Conservation (phyloP, 345 rosid species). For the Corchorus capsularis region DNA sequence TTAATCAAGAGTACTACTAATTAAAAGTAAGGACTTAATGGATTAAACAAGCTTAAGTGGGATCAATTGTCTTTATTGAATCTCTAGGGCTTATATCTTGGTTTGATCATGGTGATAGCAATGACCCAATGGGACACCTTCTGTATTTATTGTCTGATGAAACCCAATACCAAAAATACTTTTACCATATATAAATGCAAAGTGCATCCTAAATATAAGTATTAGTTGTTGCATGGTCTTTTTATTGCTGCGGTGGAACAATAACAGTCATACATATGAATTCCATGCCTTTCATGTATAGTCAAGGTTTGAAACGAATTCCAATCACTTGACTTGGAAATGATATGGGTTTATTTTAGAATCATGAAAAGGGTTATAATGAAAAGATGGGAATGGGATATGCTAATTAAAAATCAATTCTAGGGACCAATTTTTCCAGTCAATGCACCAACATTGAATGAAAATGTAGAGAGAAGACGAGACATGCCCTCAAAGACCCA, state of each 20-base stretch:
- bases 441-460: background rate
- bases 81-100: background rate
- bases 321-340: background rate
- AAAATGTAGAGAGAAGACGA: background rate
- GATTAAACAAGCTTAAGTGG: background rate
- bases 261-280: background rate
- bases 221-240: background rate
- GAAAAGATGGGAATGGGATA: too few species aligned
- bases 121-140: too few species aligned
- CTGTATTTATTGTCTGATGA: background rate
- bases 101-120: background rate
- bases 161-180: background rate
- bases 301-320: background rate
- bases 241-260: too few species aligned
- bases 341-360: background rate
- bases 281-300: too few species aligned
- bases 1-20: background rate
- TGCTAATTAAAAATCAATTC: background rate
- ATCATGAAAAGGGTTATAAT: too few species aligned
- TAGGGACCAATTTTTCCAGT: background rate
- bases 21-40: background rate
- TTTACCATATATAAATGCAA: background rate
- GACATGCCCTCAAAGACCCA: too few species aligned
- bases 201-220: background rate
- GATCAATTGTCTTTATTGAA: background rate